Conservation (phyloP, 1,284 basidiomycete genomes). For the Apiotrichum sp. region DNA sequence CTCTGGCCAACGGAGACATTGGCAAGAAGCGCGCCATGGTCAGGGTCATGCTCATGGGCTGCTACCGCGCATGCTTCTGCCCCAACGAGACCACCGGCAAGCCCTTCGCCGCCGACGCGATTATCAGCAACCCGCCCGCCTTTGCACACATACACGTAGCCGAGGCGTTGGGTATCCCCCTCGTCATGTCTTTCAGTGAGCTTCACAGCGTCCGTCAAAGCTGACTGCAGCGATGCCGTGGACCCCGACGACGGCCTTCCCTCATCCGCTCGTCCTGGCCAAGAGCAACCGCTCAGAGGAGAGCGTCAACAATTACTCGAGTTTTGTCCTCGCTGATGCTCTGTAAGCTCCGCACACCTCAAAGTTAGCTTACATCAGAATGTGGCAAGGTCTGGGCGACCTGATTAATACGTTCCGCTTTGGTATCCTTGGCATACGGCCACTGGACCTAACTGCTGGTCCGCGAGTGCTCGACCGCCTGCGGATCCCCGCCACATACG, state of each 20-base stretch:
- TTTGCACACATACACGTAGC: conserved; percentile 62
- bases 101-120: conserved; percentile 57
- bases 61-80: conserved; percentile 54
- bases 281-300: conserved; percentile 53
- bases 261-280: conserved; percentile 60
- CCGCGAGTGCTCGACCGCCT: conserved; percentile 56
- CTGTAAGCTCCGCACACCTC: conserved; percentile 14
- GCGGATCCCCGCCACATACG: conserved; percentile 64
- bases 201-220: not conserved
- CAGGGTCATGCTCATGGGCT: conserved; percentile 54
- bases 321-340: conserved; percentile 56
- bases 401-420: conserved; percentile 59
- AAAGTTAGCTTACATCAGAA: conserved; percentile 1
- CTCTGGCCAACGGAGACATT: conserved; percentile 38
- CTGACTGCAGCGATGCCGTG: conserved; percentile 59
- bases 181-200: conserved; percentile 49
- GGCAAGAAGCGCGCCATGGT: conserved; percentile 39
- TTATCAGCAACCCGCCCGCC: conserved; percentile 60
- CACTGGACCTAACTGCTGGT: conserved; percentile 52
- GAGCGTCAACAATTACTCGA: conserved; percentile 55
- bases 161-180: conserved; percentile 58
- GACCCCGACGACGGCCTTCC: conserved; percentile 58
- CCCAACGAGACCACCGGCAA: conserved; percentile 50
- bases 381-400: conserved; percentile 52
- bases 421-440: conserved; percentile 52